Base-by-base conservation (phyloP, 1,284 basidiomycete species). In the Marasmius tenuissimus region DNA sequence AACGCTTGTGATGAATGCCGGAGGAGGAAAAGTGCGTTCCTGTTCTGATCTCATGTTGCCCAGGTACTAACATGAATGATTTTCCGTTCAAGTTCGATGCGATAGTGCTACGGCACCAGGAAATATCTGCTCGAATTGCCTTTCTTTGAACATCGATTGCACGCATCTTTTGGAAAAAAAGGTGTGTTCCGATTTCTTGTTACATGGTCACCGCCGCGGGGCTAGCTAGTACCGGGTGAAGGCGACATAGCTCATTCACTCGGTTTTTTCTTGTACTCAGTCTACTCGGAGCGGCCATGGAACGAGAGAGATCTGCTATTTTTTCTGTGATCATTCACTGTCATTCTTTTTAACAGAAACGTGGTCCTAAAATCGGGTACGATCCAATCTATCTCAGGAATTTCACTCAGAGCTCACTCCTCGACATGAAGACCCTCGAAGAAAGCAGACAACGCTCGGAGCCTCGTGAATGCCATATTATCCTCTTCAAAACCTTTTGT, bases 1-100 rank as follows among this genome's bases (percentile, higher is more conserved):
- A 54, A 54, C 10, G 56, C 62, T 18, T 63, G 62, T 20, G 62
- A 63, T 48, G 54, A 63, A n/a, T 63, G 62, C 34, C 12, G 61
- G 27, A 54, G 52, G 16, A 54, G 52, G 52, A 54, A 54, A 38
- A 54, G 52, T 54, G 35, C 35, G 52, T 54, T 34, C 20, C 18
- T 20, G 48, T 12, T 35, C 6, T 11, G n/a, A 5, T 16, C n/a
- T 8, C 16, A 51, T 1, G 8, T 27, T 11, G 16, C 11, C 2
- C 7, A 14, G 14, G 50, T 34, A 16, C 37, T 37, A 8, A 37
- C 5, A 54, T 37, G 9, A 37, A 8, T 37, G n/a, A 9, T 51
- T 3, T 27, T 33, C 20, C 10, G 11, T 49, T 20, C 34, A 18
- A 54, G 52, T 54, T n/a, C 52, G 52, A 5, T 54, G 52, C 38